These are phyloP conservation scores for Cytospora piceicola DNA, from an alignment of 2,329 filamentous ascomycete genomes.

Conservation along the genomic window DNA sequence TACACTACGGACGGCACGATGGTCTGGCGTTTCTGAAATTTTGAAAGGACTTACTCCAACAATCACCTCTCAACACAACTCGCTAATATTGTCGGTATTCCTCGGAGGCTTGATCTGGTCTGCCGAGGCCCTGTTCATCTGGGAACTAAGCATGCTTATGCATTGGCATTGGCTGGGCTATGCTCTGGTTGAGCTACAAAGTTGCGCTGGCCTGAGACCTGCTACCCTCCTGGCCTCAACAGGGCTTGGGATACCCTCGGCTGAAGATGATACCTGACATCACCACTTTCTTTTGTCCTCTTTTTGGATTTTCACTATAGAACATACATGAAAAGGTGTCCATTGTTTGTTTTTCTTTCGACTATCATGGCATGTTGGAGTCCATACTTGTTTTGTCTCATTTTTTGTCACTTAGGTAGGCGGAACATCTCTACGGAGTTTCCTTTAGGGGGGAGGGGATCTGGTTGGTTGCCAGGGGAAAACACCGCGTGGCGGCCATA, in stretches of 20 bases:
- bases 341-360: not conserved
- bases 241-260: not conserved
- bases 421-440: not conserved
- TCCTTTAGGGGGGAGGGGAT: not conserved
- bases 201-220: not conserved
- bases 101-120: not conserved
- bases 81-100: constrained; percentile 14
- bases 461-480: not conserved
- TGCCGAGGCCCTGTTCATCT: not conserved
- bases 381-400: not conserved
- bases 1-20: constrained; percentile 5
- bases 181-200: not conserved
- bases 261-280: not conserved
- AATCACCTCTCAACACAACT: not conserved
- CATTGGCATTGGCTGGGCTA: not conserved
- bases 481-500: not conserved
- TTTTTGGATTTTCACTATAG: not conserved
- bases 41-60: not conserved
- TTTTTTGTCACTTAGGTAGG: not conserved
- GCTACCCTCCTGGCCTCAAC: not conserved
- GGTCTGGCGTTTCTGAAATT: constrained; percentile 8
- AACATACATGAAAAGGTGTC: constrained; percentile 1
- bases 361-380: constrained; percentile 22
- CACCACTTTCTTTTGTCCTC: not conserved
- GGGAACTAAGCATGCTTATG: not conserved